Conservation (phyloP, 805 yeast species). For the Alloascoidea hylecoeti region DNA sequence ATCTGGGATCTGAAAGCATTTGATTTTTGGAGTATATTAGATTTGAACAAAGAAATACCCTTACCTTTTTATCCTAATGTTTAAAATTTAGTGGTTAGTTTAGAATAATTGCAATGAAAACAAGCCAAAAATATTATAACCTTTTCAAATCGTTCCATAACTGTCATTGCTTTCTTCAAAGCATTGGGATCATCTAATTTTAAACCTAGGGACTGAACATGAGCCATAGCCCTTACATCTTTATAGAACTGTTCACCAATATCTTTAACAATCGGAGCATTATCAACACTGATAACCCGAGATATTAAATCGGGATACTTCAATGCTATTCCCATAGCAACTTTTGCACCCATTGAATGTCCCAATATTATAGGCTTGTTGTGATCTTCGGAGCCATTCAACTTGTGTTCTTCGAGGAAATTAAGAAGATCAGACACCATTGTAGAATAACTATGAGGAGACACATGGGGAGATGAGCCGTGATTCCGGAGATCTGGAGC, state of each 20-base stretch:
- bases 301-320: constrained; percentile 23
- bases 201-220: constrained; percentile 15
- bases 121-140: constrained; percentile 9
- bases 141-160: constrained; percentile 8
- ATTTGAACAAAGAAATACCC: constrained; percentile 26
- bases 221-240: constrained; percentile 25
- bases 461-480: constrained; percentile 30
- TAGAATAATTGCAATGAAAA: too few species aligned
- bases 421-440: constrained; percentile 27
- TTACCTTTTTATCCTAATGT: constrained; percentile 11
- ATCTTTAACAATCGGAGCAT: constrained; percentile 24
- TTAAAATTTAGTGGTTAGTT: constrained; percentile 7
- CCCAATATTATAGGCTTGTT: constrained; percentile 64
- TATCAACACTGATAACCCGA: constrained; percentile 32
- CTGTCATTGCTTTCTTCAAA: constrained; percentile 9
- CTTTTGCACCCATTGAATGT: constrained; percentile 96
- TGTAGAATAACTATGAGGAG: constrained; percentile 28
- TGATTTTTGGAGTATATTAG: constrained; percentile 16
- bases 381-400: constrained; percentile 6
- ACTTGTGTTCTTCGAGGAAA: too few species aligned
- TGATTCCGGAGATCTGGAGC: constrained; percentile 43
- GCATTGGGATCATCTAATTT: constrained; percentile 11
- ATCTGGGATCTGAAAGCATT: constrained; percentile 10
- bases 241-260: constrained; percentile 21
- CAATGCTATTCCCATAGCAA: constrained; percentile 35